Evolutionary conservation across 75 land plant genomes (phyloP).

Genomic region (Cunninghamia lanceolata): DNA sequence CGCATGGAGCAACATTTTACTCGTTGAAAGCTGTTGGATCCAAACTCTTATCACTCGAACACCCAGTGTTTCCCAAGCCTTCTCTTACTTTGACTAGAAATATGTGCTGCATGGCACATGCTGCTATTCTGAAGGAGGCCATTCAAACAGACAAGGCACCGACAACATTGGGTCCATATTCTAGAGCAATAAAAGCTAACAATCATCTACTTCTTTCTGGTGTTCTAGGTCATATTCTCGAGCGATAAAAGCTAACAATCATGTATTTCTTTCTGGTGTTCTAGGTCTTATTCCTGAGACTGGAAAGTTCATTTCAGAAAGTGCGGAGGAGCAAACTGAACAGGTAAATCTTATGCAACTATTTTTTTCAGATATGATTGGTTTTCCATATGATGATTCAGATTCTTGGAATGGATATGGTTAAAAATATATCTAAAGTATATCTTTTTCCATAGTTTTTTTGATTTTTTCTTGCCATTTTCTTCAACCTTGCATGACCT

Average conservation of each 20-base stretch:
- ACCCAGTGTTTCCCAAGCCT: not conserved
- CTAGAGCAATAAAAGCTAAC: slow-evolving; percentile 92
- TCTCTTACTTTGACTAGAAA: not conserved
- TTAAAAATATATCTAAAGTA: too few relatives aligned
- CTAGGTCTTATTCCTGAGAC: slow-evolving; percentile 97
- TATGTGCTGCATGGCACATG: slow-evolving; percentile 7
- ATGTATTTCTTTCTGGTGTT: slow-evolving; percentile 85
- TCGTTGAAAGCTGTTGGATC: slow-evolving; percentile 1
- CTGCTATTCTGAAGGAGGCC: slow-evolving; percentile 53
- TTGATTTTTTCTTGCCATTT: too few relatives aligned
- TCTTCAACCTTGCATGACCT: too few relatives aligned
- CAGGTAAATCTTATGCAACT: slow-evolving; percentile 53
- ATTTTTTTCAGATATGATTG: not conserved
- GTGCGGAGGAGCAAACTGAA: slow-evolving; percentile 90
- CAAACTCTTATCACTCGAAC: not conserved
- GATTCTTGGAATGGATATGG: not conserved
- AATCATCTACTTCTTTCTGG: slow-evolving; percentile 87
- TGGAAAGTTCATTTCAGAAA: slow-evolving; percentile 83
- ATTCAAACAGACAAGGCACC: slow-evolving; percentile 90
- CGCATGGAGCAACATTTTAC: not conserved
- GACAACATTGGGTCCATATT: slow-evolving; percentile 93
- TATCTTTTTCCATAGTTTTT: too few relatives aligned
- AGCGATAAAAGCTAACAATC: slow-evolving; percentile 86
- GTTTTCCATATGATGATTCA: not conserved
- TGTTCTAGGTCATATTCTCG: slow-evolving; percentile 92